These are phyloP conservation scores for Glonium stellatum DNA, from an alignment of 495 filamentous ascomycete genomes.

Conservation along the genomic window DNA sequence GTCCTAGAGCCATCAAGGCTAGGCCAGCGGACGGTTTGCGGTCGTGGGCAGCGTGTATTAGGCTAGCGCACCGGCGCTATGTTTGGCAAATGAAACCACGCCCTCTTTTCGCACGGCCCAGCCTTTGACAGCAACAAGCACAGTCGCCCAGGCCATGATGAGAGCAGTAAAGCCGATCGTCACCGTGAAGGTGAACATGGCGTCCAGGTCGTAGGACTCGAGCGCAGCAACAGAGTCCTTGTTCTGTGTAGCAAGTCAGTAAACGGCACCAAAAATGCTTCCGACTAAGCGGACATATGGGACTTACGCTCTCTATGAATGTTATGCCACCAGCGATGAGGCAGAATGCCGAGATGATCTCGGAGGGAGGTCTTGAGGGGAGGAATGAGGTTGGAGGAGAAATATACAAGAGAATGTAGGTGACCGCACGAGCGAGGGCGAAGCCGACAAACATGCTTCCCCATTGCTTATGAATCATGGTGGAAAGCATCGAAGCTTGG, in stretches of 20 bases:
- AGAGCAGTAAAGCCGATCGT: constrained; percentile 76
- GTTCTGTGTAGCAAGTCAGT: constrained; percentile 29
- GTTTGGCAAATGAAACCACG: constrained; percentile 9
- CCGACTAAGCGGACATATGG: not conserved
- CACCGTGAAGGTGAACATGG: constrained; percentile 93
- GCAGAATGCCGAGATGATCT: constrained; percentile 79
- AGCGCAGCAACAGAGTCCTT: constrained; percentile 70
- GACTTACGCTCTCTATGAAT: constrained; percentile 73
- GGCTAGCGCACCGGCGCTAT: constrained; percentile 19
- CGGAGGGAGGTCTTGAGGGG: constrained; percentile 86
- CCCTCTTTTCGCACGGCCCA: constrained; percentile 67
- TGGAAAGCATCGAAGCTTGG: constrained; percentile 74
- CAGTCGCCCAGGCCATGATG: constrained; percentile 76
- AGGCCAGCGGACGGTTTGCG: not conserved
- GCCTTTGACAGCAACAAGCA: constrained; percentile 79
- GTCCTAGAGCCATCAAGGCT: not conserved
- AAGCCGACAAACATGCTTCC: constrained; percentile 78
- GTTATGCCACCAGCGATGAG: constrained; percentile 79
- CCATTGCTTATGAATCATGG: constrained; percentile 94
- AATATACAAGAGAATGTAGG: constrained; percentile 73
- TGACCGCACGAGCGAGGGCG: constrained; percentile 67
- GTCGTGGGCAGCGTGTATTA: not conserved
- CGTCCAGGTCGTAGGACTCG: constrained; percentile 63
- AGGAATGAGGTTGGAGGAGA: constrained; percentile 76
- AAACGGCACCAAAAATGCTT: not conserved